A percentile compares a stretch with the other conserved stretches of the same genome.
Evolutionary conservation across 2,329 filamentous ascomycete species (phyloP).

Genomic region (Claviceps sp.): DNA sequence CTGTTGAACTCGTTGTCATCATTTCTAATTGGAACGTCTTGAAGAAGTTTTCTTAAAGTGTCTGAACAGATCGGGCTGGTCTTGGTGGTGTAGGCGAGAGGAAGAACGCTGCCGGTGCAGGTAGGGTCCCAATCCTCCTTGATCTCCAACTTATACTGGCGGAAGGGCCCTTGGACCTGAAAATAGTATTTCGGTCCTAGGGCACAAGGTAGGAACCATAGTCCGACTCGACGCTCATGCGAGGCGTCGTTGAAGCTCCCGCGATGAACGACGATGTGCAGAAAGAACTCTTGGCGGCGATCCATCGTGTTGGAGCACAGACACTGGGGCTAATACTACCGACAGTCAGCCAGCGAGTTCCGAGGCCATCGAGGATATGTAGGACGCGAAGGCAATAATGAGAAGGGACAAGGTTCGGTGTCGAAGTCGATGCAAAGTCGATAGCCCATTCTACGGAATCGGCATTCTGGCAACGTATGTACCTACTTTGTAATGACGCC

Average conservation of each 20-base stretch:
- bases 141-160: conserved; percentile 5
- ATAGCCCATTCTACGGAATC: background rate
- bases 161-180: conserved; percentile 3
- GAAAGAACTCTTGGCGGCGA: conserved; percentile 2
- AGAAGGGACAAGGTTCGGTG: too few species aligned
- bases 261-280: conserved; percentile 8
- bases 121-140: conserved; percentile 7
- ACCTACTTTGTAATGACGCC: background rate
- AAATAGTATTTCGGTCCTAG: conserved; percentile 6
- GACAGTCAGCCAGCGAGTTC: background rate
- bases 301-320: background rate
- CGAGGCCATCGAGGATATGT: background rate
- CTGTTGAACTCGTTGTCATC: conserved; percentile 8
- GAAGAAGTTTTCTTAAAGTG: conserved; percentile 2
- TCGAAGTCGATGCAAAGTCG: background rate
- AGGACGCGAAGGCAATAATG: too few species aligned
- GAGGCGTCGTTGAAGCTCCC: conserved; percentile 7
- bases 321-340: background rate
- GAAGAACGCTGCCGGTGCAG: conserved; percentile 7
- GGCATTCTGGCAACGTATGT: background rate
- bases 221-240: conserved; percentile 7
- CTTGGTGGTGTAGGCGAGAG: conserved; percentile 6
- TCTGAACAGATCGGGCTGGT: conserved; percentile 5
- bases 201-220: conserved; percentile 6
- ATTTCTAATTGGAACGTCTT: conserved; percentile 5